phyloP scores from a whole-genome alignment of 805 yeast genomes.

The Debaryomyces castellii region DNA sequence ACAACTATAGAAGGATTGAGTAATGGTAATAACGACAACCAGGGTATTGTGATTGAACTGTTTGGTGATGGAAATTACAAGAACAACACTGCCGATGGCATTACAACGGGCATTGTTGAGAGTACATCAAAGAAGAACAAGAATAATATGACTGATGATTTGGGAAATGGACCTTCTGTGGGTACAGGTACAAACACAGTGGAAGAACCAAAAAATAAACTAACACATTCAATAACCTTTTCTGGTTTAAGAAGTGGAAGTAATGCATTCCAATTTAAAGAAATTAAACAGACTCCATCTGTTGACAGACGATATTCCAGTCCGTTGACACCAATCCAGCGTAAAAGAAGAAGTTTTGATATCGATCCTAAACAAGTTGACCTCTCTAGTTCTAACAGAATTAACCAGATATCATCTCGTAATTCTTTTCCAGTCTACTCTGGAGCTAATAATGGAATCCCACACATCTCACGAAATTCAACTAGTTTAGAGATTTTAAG shows the following conservation, averaged over 20 bases:
- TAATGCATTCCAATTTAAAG: background rate
- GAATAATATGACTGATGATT: background rate
- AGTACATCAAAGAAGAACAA: background rate
- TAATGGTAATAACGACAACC: background rate
- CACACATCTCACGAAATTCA: conserved; percentile 15
- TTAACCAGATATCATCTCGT: conserved; percentile 12
- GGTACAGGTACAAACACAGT: background rate
- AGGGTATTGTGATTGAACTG: too few species aligned
- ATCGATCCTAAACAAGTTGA: background rate
- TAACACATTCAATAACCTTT: conserved; percentile 7
- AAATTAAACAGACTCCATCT: conserved; percentile 2
- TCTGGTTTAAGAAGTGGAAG: conserved; percentile 3
- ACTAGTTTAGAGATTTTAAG: conserved; percentile 46
- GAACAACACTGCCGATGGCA: too few species aligned
- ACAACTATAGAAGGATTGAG: background rate
- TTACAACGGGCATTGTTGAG: too few species aligned
- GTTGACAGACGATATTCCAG: background rate
- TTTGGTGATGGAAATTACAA: too few species aligned
- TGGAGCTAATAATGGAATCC: background rate
- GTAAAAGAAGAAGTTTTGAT: background rate
- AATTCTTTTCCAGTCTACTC: conserved; percentile 18
- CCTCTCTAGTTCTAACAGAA: background rate
- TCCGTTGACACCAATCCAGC: background rate
- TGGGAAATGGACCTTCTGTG: background rate
- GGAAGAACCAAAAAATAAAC: background rate